phyloP scores from a whole-genome alignment of 805 yeast genomes.

The Yamadazyma akitaensis region DNA sequence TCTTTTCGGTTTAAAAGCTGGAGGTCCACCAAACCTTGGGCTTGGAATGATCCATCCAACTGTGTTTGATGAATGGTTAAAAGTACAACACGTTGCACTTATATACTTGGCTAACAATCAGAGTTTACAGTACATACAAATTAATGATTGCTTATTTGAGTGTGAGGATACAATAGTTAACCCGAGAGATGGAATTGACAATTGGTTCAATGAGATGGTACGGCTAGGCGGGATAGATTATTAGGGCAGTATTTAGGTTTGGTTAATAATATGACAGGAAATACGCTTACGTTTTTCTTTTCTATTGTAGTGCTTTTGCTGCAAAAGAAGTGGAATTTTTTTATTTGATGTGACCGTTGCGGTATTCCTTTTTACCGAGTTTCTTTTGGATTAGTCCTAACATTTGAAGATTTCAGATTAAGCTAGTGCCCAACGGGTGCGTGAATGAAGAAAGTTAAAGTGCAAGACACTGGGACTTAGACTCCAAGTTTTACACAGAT shows the following conservation, averaged over 20 bases:
- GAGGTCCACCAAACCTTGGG: constrained; percentile 54
- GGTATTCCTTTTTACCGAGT: too few species aligned
- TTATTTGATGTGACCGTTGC: too few species aligned
- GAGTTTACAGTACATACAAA: constrained; percentile 40
- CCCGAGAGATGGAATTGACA: constrained; percentile 43
- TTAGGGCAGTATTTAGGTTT: not conserved
- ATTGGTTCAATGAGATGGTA: constrained; percentile 44
- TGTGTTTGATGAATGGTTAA: constrained; percentile 54
- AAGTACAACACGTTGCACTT: constrained; percentile 52
- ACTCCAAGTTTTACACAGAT: too few species aligned
- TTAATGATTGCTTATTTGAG: constrained; percentile 50
- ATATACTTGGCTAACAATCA: constrained; percentile 29
- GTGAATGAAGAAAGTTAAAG: too few species aligned
- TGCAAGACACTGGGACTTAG: too few species aligned
- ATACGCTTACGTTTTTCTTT: too few species aligned
- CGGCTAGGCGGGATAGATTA: constrained; percentile 18
- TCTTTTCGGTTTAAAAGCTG: constrained; percentile 48
- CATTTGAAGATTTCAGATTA: too few species aligned
- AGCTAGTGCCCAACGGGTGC: too few species aligned
- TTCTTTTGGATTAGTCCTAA: too few species aligned
- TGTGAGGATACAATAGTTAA: constrained; percentile 18
- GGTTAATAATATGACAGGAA: too few species aligned
- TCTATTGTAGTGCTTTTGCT: too few species aligned
- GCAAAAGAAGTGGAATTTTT: too few species aligned
- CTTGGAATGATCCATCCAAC: constrained; percentile 52